These are phyloP conservation scores for Candida coquimbonensis DNA, from an alignment of 805 yeast species.

Conservation along the genomic window DNA sequence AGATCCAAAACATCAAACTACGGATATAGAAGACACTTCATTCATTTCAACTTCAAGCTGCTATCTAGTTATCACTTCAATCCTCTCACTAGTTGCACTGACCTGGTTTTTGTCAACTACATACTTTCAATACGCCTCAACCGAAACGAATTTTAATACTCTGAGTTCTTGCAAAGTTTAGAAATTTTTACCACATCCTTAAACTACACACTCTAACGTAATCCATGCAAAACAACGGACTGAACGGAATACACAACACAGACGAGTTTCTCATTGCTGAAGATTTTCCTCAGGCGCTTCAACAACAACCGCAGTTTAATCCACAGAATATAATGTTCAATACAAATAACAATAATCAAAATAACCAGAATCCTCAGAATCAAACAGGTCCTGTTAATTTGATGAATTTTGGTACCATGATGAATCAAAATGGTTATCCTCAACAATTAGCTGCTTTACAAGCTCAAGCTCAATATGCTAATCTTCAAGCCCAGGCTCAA, in stretches of 20 bases:
- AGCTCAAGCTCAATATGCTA: constrained; percentile 13
- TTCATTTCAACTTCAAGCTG: too few relatives aligned
- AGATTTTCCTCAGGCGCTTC: neutral
- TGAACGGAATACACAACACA: neutral
- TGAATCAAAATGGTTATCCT: constrained; percentile 7
- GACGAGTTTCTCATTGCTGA: constrained; percentile 1
- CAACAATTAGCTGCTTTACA: constrained; percentile 14
- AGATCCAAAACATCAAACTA: too few relatives aligned
- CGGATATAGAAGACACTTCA: too few relatives aligned
- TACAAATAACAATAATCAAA: neutral
- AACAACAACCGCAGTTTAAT: neutral
- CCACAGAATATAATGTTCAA: constrained; percentile 1
- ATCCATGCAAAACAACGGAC: neutral
- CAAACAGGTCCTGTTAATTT: neutral
- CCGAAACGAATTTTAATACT: too few relatives aligned
- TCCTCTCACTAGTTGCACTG: too few relatives aligned
- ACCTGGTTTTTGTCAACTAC: too few relatives aligned
- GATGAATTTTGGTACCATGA: constrained; percentile 4
- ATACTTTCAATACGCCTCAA: too few relatives aligned
- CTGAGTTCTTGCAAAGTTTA: too few relatives aligned
- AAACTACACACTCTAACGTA: neutral
- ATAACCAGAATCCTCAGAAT: neutral
- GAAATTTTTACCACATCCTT: too few relatives aligned
- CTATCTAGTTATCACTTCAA: too few relatives aligned
- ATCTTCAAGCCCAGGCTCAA: constrained; percentile 9